Evolutionary conservation across 768 basidiomycete genomes (phyloP).

Genomic region (Pleurotus cornucopiae): DNA sequence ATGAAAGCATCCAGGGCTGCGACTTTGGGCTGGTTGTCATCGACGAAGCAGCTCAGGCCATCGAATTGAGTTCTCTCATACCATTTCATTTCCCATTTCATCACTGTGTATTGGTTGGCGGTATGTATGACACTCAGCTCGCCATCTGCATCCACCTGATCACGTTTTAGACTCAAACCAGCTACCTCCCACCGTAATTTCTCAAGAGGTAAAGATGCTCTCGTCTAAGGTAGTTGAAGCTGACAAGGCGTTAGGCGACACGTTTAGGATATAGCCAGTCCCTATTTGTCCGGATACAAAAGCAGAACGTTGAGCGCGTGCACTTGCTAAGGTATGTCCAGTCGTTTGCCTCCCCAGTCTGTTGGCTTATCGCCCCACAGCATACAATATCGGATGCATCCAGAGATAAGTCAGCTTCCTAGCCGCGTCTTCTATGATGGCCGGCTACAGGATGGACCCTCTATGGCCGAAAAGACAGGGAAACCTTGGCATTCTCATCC

Average conservation of each 20-base stretch:
- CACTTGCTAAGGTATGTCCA: slow-evolving; percentile 77
- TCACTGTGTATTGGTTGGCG: slow-evolving; percentile 89
- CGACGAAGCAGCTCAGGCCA: slow-evolving; percentile 96
- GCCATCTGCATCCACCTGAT: not conserved
- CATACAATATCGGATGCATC: slow-evolving; percentile 99
- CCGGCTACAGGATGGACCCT: slow-evolving; percentile 78
- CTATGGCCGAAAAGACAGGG: slow-evolving; percentile 78
- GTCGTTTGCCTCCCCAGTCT: not conserved
- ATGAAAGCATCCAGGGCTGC: slow-evolving; percentile 75
- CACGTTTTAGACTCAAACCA: slow-evolving; percentile 69
- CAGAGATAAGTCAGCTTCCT: slow-evolving; percentile 87
- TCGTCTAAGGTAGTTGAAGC: not conserved
- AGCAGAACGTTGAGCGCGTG: slow-evolving; percentile 73
- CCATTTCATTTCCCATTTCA: slow-evolving; percentile 85
- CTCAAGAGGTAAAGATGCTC: slow-evolving; percentile 31
- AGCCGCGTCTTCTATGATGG: slow-evolving; percentile 85
- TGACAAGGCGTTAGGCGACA: slow-evolving; percentile 25
- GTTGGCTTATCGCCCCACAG: slow-evolving; percentile 32
- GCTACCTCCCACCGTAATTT: slow-evolving; percentile 82
- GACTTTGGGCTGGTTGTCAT: slow-evolving; percentile 97
- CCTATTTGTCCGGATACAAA: slow-evolving; percentile 88
- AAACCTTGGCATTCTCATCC: slow-evolving; percentile 82
- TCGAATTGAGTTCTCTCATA: slow-evolving; percentile 92
- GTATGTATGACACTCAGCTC: slow-evolving; percentile 3
- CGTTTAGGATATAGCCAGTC: slow-evolving; percentile 74